Evolutionary conservation across 2,329 filamentous ascomycete species (phyloP).

Genomic region (Helminthosporium solani): DNA sequence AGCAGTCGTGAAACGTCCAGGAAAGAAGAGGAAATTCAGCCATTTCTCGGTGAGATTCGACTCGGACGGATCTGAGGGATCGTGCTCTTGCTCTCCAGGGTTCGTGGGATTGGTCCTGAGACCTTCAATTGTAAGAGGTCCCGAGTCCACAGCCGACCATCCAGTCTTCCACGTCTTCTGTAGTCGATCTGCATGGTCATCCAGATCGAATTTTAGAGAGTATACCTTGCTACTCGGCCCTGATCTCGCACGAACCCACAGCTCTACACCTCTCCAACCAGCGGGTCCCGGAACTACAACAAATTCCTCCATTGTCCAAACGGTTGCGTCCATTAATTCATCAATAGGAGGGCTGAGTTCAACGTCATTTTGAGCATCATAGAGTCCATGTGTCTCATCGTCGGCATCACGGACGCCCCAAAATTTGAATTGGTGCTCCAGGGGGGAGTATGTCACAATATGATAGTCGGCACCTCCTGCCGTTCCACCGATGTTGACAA

Average conservation of each 20-base stretch:
- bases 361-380: slow-evolving; percentile 67
- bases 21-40: slow-evolving; percentile 79
- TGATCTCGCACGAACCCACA: slow-evolving; percentile 58
- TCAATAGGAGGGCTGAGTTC: slow-evolving; percentile 64
- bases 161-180: slow-evolving; percentile 63
- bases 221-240: slow-evolving; percentile 61
- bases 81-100: slow-evolving; percentile 37
- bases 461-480: slow-evolving; percentile 54
- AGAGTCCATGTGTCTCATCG: slow-evolving; percentile 58
- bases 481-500: slow-evolving; percentile 61
- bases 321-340: slow-evolving; percentile 52
- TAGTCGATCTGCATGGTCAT: slow-evolving; percentile 64
- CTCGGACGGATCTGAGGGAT: slow-evolving; percentile 52
- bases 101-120: slow-evolving; percentile 42
- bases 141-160: slow-evolving; percentile 50
- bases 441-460: slow-evolving; percentile 82
- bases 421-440: slow-evolving; percentile 91
- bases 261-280: slow-evolving; percentile 43
- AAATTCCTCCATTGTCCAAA: slow-evolving; percentile 54
- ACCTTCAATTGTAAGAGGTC: slow-evolving; percentile 44
- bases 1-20: slow-evolving; percentile 75
- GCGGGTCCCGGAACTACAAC: slow-evolving; percentile 40
- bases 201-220: slow-evolving; percentile 72
- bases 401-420: slow-evolving; percentile 73
- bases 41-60: slow-evolving; percentile 66